Evolutionary conservation across 345 rosid species (phyloP), one percentile per base, ranked within the genome.

Genomic region (Clarkia xantiana): DNA sequence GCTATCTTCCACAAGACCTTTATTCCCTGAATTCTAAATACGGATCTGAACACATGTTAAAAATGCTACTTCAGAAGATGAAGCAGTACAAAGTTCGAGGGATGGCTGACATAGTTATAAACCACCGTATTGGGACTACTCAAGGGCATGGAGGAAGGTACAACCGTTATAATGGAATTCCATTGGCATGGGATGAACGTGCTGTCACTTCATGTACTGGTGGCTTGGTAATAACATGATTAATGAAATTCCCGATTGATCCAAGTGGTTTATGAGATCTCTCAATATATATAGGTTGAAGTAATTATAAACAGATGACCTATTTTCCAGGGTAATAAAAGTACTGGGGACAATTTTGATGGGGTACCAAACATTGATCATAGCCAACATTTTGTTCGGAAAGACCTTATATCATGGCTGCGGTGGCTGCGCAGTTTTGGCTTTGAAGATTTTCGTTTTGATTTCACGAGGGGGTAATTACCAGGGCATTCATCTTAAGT

Each of bases 331-430:
- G 97, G 97, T 51, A 78, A 67, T 47, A 53, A 60, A 59, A 89
- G 97, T 75, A 85, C 90, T 0, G 97, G 95, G n/a, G 94, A 82
- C 71, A 89, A 85, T 62, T 89, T 89, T 68, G 57, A 75, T 40
- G 97, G 95, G 42, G 85, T 85, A 61, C 97, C 97, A 59, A 89
- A 89, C 73, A 68, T 89, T 68, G 97, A 89, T 67, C 95, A 89
- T 39, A 71, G 67, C 62, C 94, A 89, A 60, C 65, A 71, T 41
- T 85, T 89, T 77, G 97, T 89, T 47, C 77, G 87, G 51, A 89
- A 80, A 67, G 97, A 89, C 74, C 75, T 82, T 44, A 69, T 58
- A 22, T 69, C 56, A 17, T 89, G 95, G 97, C 69, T 89, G 74
- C 76, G 64, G 48, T 74, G 95, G 97, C 55, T 89, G 17, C 77